Percentiles rank a stretch among this genome's conserved stretches.
Conservation (phyloP, 2,329 filamentous ascomycete species). For the Penicillium polonicum region DNA sequence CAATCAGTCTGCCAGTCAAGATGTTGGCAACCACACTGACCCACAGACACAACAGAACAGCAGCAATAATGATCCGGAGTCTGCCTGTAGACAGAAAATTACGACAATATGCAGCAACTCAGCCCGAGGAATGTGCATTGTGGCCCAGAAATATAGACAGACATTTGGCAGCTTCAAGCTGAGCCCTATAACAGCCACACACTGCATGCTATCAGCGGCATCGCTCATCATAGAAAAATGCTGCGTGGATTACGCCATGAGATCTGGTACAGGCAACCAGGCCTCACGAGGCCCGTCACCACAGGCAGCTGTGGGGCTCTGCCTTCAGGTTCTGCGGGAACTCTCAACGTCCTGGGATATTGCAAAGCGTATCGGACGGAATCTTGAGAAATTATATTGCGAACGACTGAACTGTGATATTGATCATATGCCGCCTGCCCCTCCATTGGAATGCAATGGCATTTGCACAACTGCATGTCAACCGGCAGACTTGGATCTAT, state of each 20-base stretch:
- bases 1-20: background rate
- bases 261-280: slow-evolving; percentile 1
- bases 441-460: background rate
- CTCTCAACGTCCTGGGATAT: slow-evolving; percentile 26
- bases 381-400: slow-evolving; percentile 22
- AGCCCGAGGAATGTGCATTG: slow-evolving; percentile 24
- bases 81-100: slow-evolving; percentile 10
- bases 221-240: slow-evolving; percentile 28
- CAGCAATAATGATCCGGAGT: background rate
- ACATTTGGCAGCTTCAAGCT: slow-evolving; percentile 36
- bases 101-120: slow-evolving; percentile 23
- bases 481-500: background rate
- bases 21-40: background rate
- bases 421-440: slow-evolving; percentile 9
- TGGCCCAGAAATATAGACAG: slow-evolving; percentile 34
- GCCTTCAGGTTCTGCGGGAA: slow-evolving; percentile 20
- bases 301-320: slow-evolving; percentile 18
- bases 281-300: slow-evolving; percentile 1
- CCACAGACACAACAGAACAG: background rate
- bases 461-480: background rate
- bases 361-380: slow-evolving; percentile 23
- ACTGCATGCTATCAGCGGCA: slow-evolving; percentile 37
- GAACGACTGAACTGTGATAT: slow-evolving; percentile 14
- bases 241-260: slow-evolving; percentile 3
- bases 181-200: slow-evolving; percentile 38